phyloP scores from a whole-genome alignment of 2,329 filamentous ascomycete genomes.

The Ramularia collo-cygni region DNA sequence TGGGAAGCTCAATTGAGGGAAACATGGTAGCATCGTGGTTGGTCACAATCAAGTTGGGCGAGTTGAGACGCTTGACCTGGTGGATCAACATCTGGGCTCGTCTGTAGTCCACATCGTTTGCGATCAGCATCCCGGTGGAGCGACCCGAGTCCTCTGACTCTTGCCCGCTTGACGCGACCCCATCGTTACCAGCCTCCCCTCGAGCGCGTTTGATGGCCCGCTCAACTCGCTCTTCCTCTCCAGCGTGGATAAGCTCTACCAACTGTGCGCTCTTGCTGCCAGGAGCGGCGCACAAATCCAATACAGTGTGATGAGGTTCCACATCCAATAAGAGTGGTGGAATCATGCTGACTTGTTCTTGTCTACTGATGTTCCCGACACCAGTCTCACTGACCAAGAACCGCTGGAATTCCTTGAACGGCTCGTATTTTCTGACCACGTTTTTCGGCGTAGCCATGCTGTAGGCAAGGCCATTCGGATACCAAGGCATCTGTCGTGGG shows the following conservation, averaged over 20 bases:
- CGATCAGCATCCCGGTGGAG: conserved; percentile 84
- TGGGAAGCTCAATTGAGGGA: conserved; percentile 79
- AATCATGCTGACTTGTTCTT: conserved; percentile 99
- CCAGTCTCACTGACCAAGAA: conserved; percentile 96
- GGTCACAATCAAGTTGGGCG: conserved; percentile 91
- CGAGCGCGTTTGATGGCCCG: conserved; percentile 61
- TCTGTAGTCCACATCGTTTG: conserved; percentile 96
- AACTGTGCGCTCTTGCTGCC: conserved; percentile 96
- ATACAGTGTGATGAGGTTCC: conserved; percentile 80
- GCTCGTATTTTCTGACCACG: conserved; percentile 84
- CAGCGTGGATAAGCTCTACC: conserved; percentile 85
- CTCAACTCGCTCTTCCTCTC: conserved; percentile 79
- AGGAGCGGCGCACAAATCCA: conserved; percentile 94
- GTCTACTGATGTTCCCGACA: conserved; percentile 93
- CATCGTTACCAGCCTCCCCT: conserved; percentile 37
- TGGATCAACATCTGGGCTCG: conserved; percentile 95
- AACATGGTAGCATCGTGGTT: conserved; percentile 97
- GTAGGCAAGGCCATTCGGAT: conserved; percentile 91
- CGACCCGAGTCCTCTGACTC: conserved; percentile 63
- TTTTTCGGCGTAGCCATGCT: conserved; percentile 98
- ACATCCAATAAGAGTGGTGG: conserved; percentile 90
- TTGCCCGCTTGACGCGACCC: conserved; percentile 40
- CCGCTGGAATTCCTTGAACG: conserved; percentile 93
- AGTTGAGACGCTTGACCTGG: conserved; percentile 94
- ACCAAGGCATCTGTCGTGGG: conserved; percentile 79